phyloP scores from a whole-genome alignment of 805 yeast genomes.

The Dipodascus geniculatus region DNA sequence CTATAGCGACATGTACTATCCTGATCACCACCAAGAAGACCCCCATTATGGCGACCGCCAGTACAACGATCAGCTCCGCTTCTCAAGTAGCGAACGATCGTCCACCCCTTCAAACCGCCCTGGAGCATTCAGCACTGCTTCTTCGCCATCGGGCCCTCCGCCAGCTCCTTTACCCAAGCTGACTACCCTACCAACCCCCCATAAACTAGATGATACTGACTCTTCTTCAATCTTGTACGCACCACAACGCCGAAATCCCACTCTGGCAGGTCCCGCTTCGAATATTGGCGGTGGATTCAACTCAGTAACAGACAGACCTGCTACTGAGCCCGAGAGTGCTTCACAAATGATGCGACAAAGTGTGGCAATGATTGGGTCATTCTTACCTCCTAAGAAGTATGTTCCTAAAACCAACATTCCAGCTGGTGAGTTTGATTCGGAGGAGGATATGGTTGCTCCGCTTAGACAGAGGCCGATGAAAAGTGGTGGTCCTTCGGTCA shows the following conservation, averaged over 20 bases:
- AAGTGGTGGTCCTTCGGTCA: neutral
- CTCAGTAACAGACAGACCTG: constrained; percentile 8
- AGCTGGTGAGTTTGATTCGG: neutral
- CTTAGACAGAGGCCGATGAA: neutral
- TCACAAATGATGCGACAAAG: neutral
- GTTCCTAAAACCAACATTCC: neutral
- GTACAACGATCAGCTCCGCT: neutral
- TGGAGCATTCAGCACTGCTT: constrained; percentile 2
- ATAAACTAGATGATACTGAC: constrained; percentile 14
- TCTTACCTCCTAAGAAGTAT: constrained; percentile 1
- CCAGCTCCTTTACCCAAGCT: constrained; percentile 12
- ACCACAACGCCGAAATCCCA: constrained; percentile 12
- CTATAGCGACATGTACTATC: neutral
- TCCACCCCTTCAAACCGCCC: too few relatives aligned
- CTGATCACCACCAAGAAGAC: constrained; percentile 1
- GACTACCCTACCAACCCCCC: constrained; percentile 16
- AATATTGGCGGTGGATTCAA: neutral
- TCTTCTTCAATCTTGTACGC: constrained; percentile 15
- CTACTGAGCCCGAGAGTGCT: neutral
- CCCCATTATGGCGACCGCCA: constrained; percentile 1
- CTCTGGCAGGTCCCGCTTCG: constrained; percentile 5
- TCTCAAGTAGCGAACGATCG: neutral
- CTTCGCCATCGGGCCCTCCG: constrained; percentile 4
- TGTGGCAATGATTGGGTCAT: neutral
- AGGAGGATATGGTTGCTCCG: neutral